Conservation (phyloP, 2,329 filamentous ascomycete species). For the Fusarium tuaranense region DNA sequence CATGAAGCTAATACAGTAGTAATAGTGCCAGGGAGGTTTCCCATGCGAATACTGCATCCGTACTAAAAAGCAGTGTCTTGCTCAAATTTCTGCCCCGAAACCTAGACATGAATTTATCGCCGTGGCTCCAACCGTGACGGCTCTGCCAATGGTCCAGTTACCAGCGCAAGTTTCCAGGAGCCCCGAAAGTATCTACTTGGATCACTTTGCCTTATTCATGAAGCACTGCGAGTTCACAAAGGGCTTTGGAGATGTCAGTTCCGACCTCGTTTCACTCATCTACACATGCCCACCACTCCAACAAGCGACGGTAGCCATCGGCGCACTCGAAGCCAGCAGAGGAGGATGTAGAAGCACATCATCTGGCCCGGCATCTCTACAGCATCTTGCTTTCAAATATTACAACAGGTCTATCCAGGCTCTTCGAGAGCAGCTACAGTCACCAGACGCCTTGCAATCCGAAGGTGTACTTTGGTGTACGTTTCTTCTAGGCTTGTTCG, state of each 20-base stretch:
- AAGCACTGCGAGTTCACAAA: constrained; percentile 34
- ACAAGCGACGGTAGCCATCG: constrained; percentile 39
- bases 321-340: constrained; percentile 43
- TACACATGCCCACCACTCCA: constrained; percentile 22
- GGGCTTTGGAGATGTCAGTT: constrained; percentile 4
- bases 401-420: constrained; percentile 36
- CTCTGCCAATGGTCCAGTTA: background rate
- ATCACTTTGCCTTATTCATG: constrained; percentile 34
- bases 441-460: background rate
- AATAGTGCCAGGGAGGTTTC: constrained; percentile 40
- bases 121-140: background rate
- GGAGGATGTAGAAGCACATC: background rate
- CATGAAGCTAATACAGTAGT: background rate
- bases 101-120: constrained; percentile 24
- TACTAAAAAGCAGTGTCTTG: constrained; percentile 36
- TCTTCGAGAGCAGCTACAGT: constrained; percentile 22
- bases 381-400: constrained; percentile 19
- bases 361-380: background rate
- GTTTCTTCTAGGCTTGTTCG: constrained; percentile 44
- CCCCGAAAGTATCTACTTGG: constrained; percentile 8
- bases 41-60: constrained; percentile 45
- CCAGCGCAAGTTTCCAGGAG: background rate
- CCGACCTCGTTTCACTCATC: constrained; percentile 35
- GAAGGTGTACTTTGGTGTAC: constrained; percentile 42
- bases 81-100: background rate